Percentiles rank a stretch among this genome's conserved stretches.
These are phyloP conservation scores for Celoporthe dispersa DNA, from an alignment of 2,329 filamentous ascomycete species.

Conservation along the genomic window DNA sequence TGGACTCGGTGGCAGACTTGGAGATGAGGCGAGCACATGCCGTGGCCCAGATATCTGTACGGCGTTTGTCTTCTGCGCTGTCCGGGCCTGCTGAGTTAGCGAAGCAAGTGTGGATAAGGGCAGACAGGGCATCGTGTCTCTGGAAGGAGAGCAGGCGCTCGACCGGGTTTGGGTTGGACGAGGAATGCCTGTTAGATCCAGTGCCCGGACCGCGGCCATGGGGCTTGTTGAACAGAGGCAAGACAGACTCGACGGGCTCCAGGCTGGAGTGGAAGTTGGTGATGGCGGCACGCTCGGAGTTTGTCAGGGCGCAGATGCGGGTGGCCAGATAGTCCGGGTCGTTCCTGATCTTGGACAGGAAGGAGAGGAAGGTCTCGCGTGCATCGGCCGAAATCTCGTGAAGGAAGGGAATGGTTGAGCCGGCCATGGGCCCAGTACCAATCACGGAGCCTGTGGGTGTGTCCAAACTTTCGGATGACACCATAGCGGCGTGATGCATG, in stretches of 20 bases:
- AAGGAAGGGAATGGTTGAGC: slow-evolving; percentile 60
- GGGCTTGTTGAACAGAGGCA: slow-evolving; percentile 67
- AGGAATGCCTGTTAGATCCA: slow-evolving; percentile 33
- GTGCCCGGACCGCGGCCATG: slow-evolving; percentile 47
- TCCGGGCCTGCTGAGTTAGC: slow-evolving; percentile 83
- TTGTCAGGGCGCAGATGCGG: slow-evolving; percentile 75
- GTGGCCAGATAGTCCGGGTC: slow-evolving; percentile 88
- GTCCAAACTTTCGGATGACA: slow-evolving; percentile 56
- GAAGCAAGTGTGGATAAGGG: slow-evolving; percentile 86
- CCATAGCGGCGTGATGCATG: slow-evolving; percentile 55
- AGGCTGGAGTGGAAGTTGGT: slow-evolving; percentile 78
- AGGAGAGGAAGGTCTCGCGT: slow-evolving; percentile 75
- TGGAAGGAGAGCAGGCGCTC: slow-evolving; percentile 88
- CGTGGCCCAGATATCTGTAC: slow-evolving; percentile 86
- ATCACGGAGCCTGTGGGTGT: slow-evolving; percentile 50
- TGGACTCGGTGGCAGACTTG: slow-evolving; percentile 74
- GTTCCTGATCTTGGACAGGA: slow-evolving; percentile 80
- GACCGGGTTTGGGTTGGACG: slow-evolving; percentile 63
- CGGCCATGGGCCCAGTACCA: slow-evolving; percentile 42
- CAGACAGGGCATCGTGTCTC: slow-evolving; percentile 82
- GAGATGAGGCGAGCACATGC: slow-evolving; percentile 83
- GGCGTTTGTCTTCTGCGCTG: slow-evolving; percentile 77
- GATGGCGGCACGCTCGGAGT: slow-evolving; percentile 76
- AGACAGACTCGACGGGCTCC: slow-evolving; percentile 82
- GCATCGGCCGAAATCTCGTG: slow-evolving; percentile 77